phyloP scores from a whole-genome alignment of 352 stramenopile species.

The Phytophthora megakarya region DNA sequence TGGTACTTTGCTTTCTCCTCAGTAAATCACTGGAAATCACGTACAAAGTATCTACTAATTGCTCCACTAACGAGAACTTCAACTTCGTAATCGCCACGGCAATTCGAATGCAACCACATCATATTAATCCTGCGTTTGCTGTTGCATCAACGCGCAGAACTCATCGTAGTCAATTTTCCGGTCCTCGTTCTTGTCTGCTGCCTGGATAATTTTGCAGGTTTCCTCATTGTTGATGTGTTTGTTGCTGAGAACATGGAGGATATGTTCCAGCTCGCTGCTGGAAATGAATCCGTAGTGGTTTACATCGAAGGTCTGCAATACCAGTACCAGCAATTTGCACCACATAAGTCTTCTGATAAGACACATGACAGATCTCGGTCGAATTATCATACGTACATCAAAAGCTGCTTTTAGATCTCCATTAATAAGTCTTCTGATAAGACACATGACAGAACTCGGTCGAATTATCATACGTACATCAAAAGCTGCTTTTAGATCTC shows the following conservation, averaged over 20 bases:
- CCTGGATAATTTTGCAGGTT: slow-evolving; percentile 63
- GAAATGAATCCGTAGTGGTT: slow-evolving; percentile 79
- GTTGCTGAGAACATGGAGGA: slow-evolving; percentile 67
- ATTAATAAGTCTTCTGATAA: too few species aligned
- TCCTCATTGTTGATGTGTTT: slow-evolving; percentile 49
- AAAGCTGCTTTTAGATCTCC: slow-evolving; percentile 71
- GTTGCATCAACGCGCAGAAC: slow-evolving; percentile 73
- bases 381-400: slow-evolving; percentile 34
- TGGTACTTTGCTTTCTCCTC: not conserved
- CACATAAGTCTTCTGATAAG: too few species aligned
- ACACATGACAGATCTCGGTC: not conserved
- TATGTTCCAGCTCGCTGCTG: slow-evolving; percentile 63
- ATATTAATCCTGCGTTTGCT: slow-evolving; percentile 20
- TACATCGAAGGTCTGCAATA: slow-evolving; percentile 61
- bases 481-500: slow-evolving; percentile 70
- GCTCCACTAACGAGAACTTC: too few species aligned
- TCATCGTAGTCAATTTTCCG: slow-evolving; percentile 89
- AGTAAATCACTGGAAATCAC: not conserved
- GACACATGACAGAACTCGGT: too few species aligned
- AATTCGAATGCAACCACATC: not conserved
- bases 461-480: slow-evolving; percentile 34
- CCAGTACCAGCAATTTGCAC: too few species aligned
- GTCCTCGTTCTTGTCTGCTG: slow-evolving; percentile 83
- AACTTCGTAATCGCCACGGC: too few species aligned
- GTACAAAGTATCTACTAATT: not conserved